Base-by-base conservation (phyloP, 495 filamentous ascomycete genomes). In the Xylaria sp. region DNA sequence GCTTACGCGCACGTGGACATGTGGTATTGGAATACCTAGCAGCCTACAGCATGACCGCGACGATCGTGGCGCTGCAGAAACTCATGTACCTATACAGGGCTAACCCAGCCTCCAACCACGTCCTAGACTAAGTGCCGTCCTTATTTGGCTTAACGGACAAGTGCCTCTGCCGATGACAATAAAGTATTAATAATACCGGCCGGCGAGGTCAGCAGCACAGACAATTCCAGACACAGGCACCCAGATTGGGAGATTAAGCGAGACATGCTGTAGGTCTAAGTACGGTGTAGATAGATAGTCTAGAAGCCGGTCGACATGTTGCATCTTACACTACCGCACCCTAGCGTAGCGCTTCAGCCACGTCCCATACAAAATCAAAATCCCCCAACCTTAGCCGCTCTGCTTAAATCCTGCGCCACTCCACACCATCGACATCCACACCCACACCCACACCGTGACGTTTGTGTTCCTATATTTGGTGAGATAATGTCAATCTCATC, bases 1-100 rank as follows among this genome's bases (percentile, higher is more conserved):
- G 37, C 62, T 65, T 67, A 55, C 33, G 50, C 12, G 48, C 64
- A 67, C 64, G 64, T 67, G 64, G 64, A 21, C 17, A 35, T 67
- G 64, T 55, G 19, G 46, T 29, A 67, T 37, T 55, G 53, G 29
- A 1, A 19, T 35, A 35, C 4, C 4, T 37, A 37, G 63, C 48
- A 55, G 61, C 26, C 17, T 4, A 33, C 6, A 0, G 44, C n/a
- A 26, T 14, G 14, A 15, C 15, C 15, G 61, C 26, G 29, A 66
- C 41, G 44, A 66, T 66, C 44, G 31, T 14, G 29, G 15, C 17
- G 5, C 61, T 48, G 14, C 35, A 37, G 4, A 37, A 37, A n/a
- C 5, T n/a, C 44, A 46, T 46, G 14, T 24, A 53, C n/a, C n/a
- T 29, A 29, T 29, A 53, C 50, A 53, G 26, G 50, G 50, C 15